A percentile compares a stretch with the other conserved stretches of the same genome.
phyloP scores from a whole-genome alignment of 2,329 filamentous ascomycete genomes.

The Cryoendolithus antarcticus region DNA sequence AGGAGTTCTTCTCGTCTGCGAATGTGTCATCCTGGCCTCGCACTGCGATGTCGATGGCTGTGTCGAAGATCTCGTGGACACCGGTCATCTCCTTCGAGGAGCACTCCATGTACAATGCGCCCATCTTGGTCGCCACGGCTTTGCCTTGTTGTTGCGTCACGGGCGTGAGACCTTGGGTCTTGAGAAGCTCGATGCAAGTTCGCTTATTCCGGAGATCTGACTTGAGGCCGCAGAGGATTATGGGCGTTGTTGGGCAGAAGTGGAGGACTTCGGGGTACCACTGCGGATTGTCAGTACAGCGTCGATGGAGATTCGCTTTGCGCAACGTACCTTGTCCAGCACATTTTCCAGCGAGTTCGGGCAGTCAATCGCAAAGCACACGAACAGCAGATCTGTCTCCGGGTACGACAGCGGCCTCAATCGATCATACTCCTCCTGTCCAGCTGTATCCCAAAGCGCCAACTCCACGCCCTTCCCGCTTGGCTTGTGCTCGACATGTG shows the following conservation, averaged over 20 bases:
- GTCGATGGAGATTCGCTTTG: not conserved
- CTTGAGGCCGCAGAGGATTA: conserved; percentile 92
- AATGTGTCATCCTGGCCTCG: conserved; percentile 48
- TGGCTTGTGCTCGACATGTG: conserved; percentile 76
- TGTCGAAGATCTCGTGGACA: conserved; percentile 92
- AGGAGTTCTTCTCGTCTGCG: conserved; percentile 29
- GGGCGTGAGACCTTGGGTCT: conserved; percentile 90
- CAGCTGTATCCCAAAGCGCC: conserved; percentile 95
- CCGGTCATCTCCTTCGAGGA: conserved; percentile 95
- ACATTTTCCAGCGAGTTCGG: conserved; percentile 97
- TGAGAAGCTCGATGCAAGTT: conserved; percentile 96
- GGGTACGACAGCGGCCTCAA: conserved; percentile 92
- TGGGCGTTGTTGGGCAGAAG: conserved; percentile 93
- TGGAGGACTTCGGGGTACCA: conserved; percentile 99
- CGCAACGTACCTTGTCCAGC: conserved; percentile 73
- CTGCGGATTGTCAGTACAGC: conserved; percentile 35
- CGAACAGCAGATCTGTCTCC: conserved; percentile 93
- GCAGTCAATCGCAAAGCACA: conserved; percentile 98
- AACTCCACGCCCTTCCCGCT: conserved; percentile 93
- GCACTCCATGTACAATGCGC: conserved; percentile 92
- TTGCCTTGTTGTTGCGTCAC: conserved; percentile 85
- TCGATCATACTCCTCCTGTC: conserved; percentile 96
- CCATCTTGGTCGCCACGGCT: conserved; percentile 84
- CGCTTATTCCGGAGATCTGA: conserved; percentile 92
- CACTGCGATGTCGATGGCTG: conserved; percentile 80